Base-by-base conservation (phyloP, 495 filamentous ascomycete genomes). In the Stereocaulon alpinum region DNA sequence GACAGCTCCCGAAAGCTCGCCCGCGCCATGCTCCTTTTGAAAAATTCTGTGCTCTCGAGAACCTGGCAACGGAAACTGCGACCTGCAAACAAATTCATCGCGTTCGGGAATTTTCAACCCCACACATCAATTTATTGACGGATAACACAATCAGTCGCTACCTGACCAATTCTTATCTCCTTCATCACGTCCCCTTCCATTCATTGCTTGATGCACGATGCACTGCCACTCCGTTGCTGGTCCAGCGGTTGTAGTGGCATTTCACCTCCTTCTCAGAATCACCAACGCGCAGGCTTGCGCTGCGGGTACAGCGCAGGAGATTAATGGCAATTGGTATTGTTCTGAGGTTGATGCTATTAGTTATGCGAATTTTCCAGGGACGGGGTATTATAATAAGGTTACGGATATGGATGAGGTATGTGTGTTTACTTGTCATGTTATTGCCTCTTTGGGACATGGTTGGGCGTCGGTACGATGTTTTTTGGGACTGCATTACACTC, bases 371-470 rank as follows among this genome's bases (percentile, higher is more conserved):
- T 76, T 88, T 57, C 80, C 80, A 6, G 70, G 68, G 6, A 44
- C 72, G 14, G 84, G 86, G 18, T 66, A 68, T 34, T 90, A 88
- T 69, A 71, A 82, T 2, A 71, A 77, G 53, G 79, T 89, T 41
- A 73, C 71, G 12, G 58, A 63, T 48, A 87, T 88, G 82, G 71
- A 84, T 62, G 55, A 71, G 18, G 34, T 37, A 37, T 37, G 34
- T 37, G 34, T 11, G 12, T 37, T 37, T 2, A 6, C 7, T 37
- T 37, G 34, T 6, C 34, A 37, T 12, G 12, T 37, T 10, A 24
- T 37, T 2, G 34, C 34, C 34, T 10, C 4, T 37, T 37, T 24
- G 24, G 12, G 34, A 37, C 34, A 37, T 10, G 7, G 34, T 12
- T 37, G 34, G 34, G 3, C 4, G 34, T 11, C 34, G 24, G 7